Evolutionary conservation across 164 flowering plant species (phyloP).

Genomic region (Magnolia kwangsiensis): DNA sequence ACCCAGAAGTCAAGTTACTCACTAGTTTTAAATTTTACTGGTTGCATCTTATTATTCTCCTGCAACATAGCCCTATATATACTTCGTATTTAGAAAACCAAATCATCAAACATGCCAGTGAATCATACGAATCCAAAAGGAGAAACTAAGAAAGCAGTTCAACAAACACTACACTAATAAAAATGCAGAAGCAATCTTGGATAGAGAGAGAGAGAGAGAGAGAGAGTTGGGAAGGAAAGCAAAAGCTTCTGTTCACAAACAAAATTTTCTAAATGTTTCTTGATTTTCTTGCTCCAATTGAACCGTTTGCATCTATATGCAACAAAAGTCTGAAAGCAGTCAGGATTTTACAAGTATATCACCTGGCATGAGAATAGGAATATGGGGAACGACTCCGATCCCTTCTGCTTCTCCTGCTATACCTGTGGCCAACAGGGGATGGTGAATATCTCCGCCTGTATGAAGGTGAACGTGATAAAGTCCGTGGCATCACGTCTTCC

Average conservation of each 20-base stretch:
- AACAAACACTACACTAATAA: not conserved
- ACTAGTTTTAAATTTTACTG: no score
- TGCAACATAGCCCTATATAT: no score
- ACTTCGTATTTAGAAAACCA: no score
- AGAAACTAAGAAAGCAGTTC: not conserved
- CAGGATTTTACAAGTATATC: constrained; percentile 19
- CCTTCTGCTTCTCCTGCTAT: constrained; percentile 21
- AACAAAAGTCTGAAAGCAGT: not conserved
- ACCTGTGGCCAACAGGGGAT: constrained; percentile 15
- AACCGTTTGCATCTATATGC: not conserved
- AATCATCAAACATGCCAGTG: not conserved
- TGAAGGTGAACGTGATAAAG: constrained; percentile 13
- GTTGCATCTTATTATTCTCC: no score
- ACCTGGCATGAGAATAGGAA: constrained; percentile 65
- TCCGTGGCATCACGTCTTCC: constrained; percentile 8
- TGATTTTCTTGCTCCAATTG: not conserved
- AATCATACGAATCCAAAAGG: not conserved
- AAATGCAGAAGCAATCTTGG: not conserved
- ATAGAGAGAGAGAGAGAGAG: not conserved
- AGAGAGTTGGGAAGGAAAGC: not conserved
- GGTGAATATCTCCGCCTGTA: constrained; percentile 18
- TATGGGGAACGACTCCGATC: constrained; percentile 20
- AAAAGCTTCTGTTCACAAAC: not conserved
- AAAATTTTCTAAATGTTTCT: not conserved
- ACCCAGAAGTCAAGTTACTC: no score